Evolutionary conservation across 345 rosid genomes (phyloP), one percentile per base, ranked within the genome.

Genomic region (Hibiscus syriacus): DNA sequence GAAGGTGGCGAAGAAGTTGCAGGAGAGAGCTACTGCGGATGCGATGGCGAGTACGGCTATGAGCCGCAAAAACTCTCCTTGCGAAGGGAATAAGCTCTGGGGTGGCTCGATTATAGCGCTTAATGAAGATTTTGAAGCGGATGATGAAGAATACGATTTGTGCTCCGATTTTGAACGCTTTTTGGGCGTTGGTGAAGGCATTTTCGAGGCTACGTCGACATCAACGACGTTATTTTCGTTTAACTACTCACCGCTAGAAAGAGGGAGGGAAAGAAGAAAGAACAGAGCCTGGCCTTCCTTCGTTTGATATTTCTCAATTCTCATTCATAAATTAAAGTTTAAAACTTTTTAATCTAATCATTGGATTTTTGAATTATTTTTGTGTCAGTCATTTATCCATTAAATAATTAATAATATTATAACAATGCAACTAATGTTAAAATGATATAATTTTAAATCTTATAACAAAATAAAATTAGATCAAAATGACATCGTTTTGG

Each of bases 41-140:
- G 98, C 92, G 70, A 92, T 71, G 27, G 79, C 80, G 58, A 90
- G 53, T 6, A 90, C 88, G 1, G 77, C 71, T 2, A 88, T 11
- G 25, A 90, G 82, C 46, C 78, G 81, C 65, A 72, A 66, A 39
- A 84, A 67, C 72, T 90, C 98, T 39, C 72, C 83, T 63, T 76
- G 83, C 2, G 97, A 84, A 34, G 98, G 98, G 73, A 92, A 79
- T 60, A 92, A 73, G 63, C 57, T 72, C 55, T 69, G 74, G 2
- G 98, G 84, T n/a, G 98, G 94, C 58, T 87, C 96, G 70, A 78
- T 60, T 2, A 78, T 30, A 64, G 86, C 65, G 36, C 2, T 73
- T 1, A 61, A 32, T 23, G 77, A 27, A 53, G 71, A 68, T 38
- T 16, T 34, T 32, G 67, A 58, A 41, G 72, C 19, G 0, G 78